Base-by-base conservation (phyloP, 345 rosid species). In the Eucalyptus microcorys region DNA sequence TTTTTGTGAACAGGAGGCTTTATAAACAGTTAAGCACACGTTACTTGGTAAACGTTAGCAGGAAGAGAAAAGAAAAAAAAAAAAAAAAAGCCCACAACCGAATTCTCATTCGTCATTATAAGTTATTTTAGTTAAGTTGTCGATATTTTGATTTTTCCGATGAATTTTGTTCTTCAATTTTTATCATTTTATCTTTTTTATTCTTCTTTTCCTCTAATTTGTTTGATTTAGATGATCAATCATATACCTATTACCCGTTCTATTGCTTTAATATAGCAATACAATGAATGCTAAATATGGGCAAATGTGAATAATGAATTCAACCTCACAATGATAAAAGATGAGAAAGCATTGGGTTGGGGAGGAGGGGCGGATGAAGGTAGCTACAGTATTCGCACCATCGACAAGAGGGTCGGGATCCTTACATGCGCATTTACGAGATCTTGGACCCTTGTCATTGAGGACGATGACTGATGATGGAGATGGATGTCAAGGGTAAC, bases 171-270 rank as follows among this genome's bases (percentile, higher is more conserved):
- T 66, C 34, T 32, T 32, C 21, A 66, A 30, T 64, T 15, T 61
- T 55, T 2, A 32, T 66, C 6, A 17, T 66, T 66, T 32, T 8
- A 32, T 17, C 3, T 61, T 61, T 64, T 66, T 0, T 15, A 3
- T 8, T n/a, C 8, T 15, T 9, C 11, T 66, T 66, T 32, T 66
- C 40, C 2, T 50, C 42, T 50, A 42, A 32, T 71, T 79, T 22
- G 12, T 37, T 52, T 52, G 40, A 57, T 80, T 32, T 30, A n/a
- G 10, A 50, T 61, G 3, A 76, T 30, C 10, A 61, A 42, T 55
- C 17, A 10, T 1, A 3, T 17, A 52, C 1, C 5, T 1, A 5
- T 32, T 55, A 55, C 0, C 5, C 3, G 1, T 24, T 4, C 14
- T 4, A 0, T 55, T 6, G 24, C 61, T 55, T 55, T 24, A 24